Evolutionary conservation across 768 basidiomycete species (phyloP).

Genomic region (Psilocybe sp.): DNA sequence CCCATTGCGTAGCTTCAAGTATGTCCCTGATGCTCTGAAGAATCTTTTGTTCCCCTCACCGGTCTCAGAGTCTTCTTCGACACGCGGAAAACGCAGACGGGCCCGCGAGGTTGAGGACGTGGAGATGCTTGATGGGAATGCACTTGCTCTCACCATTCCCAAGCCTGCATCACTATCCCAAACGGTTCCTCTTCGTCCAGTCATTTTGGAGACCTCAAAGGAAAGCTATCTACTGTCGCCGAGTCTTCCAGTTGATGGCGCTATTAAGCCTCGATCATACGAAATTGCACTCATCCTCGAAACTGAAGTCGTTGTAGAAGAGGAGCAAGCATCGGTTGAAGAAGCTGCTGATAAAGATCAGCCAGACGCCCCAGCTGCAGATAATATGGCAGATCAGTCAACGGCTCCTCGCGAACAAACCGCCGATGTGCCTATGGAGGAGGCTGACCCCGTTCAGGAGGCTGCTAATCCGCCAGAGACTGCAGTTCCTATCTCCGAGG

Average conservation of each 20-base stretch:
- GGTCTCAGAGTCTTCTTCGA: conserved; percentile 18
- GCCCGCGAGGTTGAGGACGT: conserved; percentile 20
- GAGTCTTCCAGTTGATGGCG: conserved; percentile 13
- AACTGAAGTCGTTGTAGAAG: conserved; percentile 25
- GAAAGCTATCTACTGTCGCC: conserved; percentile 38
- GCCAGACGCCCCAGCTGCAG: neutral
- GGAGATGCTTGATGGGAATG: conserved; percentile 20
- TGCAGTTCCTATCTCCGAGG: neutral
- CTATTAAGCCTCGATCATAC: conserved; percentile 20
- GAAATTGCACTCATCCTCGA: conserved; percentile 38
- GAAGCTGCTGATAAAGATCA: neutral
- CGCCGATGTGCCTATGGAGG: neutral
- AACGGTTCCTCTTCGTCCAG: conserved; percentile 17
- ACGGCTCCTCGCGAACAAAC: neutral
- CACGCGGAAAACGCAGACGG: conserved; percentile 34
- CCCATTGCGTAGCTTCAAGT: conserved; percentile 44
- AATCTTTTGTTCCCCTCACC: conserved; percentile 41
- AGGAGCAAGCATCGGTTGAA: conserved; percentile 9
- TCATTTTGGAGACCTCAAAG: conserved; percentile 39
- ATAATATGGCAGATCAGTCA: neutral
- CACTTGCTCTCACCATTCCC: neutral
- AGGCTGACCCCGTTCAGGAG: neutral
- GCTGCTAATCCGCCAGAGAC: neutral
- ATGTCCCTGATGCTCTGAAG: conserved; percentile 40
- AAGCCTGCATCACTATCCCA: conserved; percentile 4